phyloP scores from a whole-genome alignment of 495 filamentous ascomycete species.

The Friedmanniomyces simplex region DNA sequence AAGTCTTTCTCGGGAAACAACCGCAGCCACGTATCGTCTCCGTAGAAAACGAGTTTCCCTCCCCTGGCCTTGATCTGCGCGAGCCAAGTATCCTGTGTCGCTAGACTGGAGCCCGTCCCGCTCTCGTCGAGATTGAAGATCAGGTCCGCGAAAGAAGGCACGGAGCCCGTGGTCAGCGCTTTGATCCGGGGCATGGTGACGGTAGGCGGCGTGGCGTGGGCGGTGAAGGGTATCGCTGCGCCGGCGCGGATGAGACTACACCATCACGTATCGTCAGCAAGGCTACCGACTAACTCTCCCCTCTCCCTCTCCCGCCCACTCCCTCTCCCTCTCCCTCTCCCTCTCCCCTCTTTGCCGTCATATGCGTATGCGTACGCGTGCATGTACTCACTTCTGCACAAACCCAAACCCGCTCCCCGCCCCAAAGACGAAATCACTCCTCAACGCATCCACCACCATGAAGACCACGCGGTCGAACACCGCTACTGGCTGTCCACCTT shows the following conservation, averaged over 20 bases:
- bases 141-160: slow-evolving; percentile 92
- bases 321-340: too few relatives aligned
- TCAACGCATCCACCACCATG: slow-evolving; percentile 93
- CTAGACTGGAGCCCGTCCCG: slow-evolving; percentile 76
- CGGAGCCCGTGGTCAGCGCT: slow-evolving; percentile 91
- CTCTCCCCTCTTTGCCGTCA: background rate
- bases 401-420: slow-evolving; percentile 72
- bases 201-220: slow-evolving; percentile 89
- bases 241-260: slow-evolving; percentile 72
- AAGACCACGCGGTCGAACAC: slow-evolving; percentile 86
- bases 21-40: slow-evolving; percentile 97
- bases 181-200: slow-evolving; percentile 98
- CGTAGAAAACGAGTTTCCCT: slow-evolving; percentile 76
- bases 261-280: background rate
- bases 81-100: slow-evolving; percentile 87
- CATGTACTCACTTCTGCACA: slow-evolving; percentile 61
- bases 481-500: too few relatives aligned
- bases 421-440: slow-evolving; percentile 93
- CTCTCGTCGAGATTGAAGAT: slow-evolving; percentile 94
- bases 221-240: slow-evolving; percentile 81
- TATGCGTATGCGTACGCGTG: slow-evolving; percentile 13
- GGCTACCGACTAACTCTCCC: background rate
- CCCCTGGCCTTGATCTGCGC: slow-evolving; percentile 71
- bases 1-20: slow-evolving; percentile 63
- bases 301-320: background rate